Evolutionary conservation across 2,329 filamentous ascomycete species (phyloP).

Genomic region (Clonostachys byssicola): DNA sequence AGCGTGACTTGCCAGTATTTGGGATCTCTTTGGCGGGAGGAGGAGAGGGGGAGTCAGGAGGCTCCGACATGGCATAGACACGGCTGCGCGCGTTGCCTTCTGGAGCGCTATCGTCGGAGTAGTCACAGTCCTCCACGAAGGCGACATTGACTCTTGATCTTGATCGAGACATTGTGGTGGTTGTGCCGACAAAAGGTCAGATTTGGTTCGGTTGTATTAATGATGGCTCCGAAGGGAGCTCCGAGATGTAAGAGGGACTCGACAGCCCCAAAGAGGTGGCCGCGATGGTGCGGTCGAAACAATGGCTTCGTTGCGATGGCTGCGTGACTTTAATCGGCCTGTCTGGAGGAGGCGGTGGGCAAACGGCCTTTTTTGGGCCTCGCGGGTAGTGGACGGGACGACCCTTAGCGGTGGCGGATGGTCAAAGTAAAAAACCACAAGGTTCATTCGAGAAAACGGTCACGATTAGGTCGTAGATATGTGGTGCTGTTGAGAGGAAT

Average conservation of each 20-base stretch:
- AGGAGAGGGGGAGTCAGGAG: conserved; percentile 19
- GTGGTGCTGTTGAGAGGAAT: background rate
- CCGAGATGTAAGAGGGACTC: background rate
- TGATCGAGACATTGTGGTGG: conserved; percentile 34
- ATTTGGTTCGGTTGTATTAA: too few species aligned
- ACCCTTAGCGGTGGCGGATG: conserved; percentile 1
- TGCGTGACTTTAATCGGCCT: background rate
- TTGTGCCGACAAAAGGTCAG: background rate
- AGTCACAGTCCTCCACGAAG: conserved; percentile 48
- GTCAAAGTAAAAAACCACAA: background rate
- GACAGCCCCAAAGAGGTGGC: conserved; percentile 2
- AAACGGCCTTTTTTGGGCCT: background rate
- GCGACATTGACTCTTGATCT: conserved; percentile 26
- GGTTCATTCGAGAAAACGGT: background rate
- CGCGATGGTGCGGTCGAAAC: background rate
- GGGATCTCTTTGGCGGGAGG: conserved; percentile 39
- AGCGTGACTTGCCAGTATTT: conserved; percentile 46
- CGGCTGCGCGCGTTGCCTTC: conserved; percentile 31
- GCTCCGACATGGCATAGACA: conserved; percentile 42
- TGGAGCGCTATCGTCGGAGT: conserved; percentile 39
- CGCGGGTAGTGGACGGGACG: conserved; percentile 2
- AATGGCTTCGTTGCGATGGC: too few species aligned
- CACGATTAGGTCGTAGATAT: background rate
- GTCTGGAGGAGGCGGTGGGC: background rate
- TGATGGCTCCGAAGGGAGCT: background rate